These are phyloP conservation scores for Lipomyces yamanashiensis DNA, from an alignment of 805 yeast species.

Conservation along the genomic window DNA sequence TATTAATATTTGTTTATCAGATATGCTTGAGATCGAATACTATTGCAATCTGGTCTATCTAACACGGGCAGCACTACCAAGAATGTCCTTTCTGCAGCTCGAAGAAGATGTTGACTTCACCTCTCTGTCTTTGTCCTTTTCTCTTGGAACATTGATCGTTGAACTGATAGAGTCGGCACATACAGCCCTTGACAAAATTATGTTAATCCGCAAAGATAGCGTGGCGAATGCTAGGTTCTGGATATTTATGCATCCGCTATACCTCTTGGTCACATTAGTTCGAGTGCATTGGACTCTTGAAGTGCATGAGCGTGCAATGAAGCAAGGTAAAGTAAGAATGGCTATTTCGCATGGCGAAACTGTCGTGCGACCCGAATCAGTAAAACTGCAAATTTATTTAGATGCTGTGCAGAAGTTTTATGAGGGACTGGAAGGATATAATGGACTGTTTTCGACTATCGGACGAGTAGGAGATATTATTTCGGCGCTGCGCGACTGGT, in stretches of 20 bases:
- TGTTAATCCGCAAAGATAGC: conserved; percentile 1
- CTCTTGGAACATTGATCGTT: conserved; percentile 8
- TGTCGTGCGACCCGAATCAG: not conserved
- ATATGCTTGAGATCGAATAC: conserved; percentile 14
- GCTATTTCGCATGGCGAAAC: not conserved
- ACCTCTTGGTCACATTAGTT: conserved; percentile 2
- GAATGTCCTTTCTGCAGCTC: conserved; percentile 5
- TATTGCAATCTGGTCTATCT: conserved; percentile 11
- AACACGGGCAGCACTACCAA: conserved; percentile 11
- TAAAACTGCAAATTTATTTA: not conserved
- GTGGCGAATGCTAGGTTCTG: conserved; percentile 7
- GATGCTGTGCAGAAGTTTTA: not conserved
- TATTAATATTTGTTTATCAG: not conserved
- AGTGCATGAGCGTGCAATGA: not conserved
- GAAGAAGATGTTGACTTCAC: not conserved
- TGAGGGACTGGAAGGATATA: not conserved
- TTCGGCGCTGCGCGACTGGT: conserved; percentile 1
- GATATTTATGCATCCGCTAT: conserved; percentile 9
- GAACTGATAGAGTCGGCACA: conserved; percentile 5
- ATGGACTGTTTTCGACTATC: not conserved
- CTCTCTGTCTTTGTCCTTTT: not conserved
- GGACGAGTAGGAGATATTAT: conserved; percentile 5
- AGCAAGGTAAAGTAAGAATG: not conserved
- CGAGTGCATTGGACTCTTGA: conserved; percentile 6
- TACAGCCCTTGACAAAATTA: conserved; percentile 10